Evolutionary conservation across 1,139 yeast species (phyloP).

Genomic region (Taiozyma sp.): DNA sequence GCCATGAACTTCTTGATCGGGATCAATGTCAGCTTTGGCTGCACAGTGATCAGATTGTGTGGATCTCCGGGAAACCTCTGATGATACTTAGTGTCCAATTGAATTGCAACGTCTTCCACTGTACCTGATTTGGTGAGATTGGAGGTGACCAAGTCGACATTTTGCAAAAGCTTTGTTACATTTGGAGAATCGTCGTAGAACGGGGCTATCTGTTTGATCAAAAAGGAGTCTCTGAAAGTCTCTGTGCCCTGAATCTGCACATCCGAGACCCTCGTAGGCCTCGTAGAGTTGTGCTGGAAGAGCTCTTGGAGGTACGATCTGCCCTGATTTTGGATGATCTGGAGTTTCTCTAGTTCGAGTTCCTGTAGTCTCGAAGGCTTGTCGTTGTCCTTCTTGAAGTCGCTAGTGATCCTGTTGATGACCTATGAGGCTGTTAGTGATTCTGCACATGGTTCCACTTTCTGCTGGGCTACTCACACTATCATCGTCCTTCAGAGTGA

Average conservation of each 20-base stretch:
- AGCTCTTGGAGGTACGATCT: constrained; percentile 37
- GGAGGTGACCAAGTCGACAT: constrained; percentile 39
- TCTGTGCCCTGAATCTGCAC: constrained; percentile 55
- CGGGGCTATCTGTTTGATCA: constrained; percentile 52
- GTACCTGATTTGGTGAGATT: constrained; percentile 36
- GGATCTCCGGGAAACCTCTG: constrained; percentile 6
- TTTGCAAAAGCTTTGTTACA: constrained; percentile 33
- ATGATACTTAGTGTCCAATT: constrained; percentile 20
- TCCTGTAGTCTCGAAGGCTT: constrained; percentile 25
- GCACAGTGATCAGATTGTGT: constrained; percentile 36
- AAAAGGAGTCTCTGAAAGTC: constrained; percentile 45
- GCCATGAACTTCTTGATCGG: constrained; percentile 70
- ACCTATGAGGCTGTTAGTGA: constrained; percentile 7
- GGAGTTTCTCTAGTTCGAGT: constrained; percentile 31
- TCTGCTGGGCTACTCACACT: constrained; percentile 7
- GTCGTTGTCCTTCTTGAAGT: constrained; percentile 20
- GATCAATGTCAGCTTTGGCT: constrained; percentile 50
- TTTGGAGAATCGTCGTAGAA: constrained; percentile 38
- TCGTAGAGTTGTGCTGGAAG: constrained; percentile 31
- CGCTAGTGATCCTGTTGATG: constrained; percentile 16
- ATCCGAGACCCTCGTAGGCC: constrained; percentile 41
- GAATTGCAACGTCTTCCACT: constrained; percentile 26
- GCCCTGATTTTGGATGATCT: constrained; percentile 37
- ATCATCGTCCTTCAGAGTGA: constrained; percentile 18
- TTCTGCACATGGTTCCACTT: neutral